Percentiles rank a stretch among this genome's conserved stretches.
Conservation (phyloP, 176 grass and related monocot species). For the Eremochloa ophiuroides region DNA sequence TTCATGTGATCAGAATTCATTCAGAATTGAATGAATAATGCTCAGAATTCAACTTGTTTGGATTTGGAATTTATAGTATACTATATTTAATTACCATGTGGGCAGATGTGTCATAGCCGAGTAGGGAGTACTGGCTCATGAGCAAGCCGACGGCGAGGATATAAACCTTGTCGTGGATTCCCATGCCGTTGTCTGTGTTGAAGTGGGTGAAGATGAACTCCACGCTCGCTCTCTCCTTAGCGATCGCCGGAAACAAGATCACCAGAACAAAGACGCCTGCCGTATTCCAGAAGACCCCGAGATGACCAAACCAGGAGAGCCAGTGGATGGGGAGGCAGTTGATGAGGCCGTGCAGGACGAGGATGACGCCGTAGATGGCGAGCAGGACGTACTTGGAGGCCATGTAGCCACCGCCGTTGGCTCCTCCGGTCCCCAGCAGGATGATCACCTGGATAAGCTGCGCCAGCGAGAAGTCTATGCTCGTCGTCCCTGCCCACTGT, state of each 20-base stretch:
- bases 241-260: conserved; percentile 41
- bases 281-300: conserved; percentile 58
- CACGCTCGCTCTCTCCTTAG: conserved; percentile 36
- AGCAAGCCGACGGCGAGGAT: conserved; percentile 54
- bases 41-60: too few species aligned
- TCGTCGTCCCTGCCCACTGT: conserved; percentile 64
- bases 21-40: too few species aligned
- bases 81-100: conserved; percentile 50
- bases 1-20: too few species aligned
- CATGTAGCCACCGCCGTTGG: conserved; percentile 56
- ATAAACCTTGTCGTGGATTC: conserved; percentile 44
- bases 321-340: conserved; percentile 62
- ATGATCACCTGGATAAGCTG: conserved; percentile 76
- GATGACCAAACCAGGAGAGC: conserved; percentile 44
- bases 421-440: conserved; percentile 60
- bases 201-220: conserved; percentile 63
- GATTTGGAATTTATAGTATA: too few species aligned
- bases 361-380: conserved; percentile 40
- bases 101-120: conserved; percentile 68
- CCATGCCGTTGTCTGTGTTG: conserved; percentile 57
- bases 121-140: conserved; percentile 58
- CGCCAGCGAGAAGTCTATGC: conserved; percentile 59
- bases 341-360: conserved; percentile 57
- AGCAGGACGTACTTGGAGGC: conserved; percentile 66
- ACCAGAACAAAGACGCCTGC: conserved; percentile 49